Evolutionary conservation across 1,139 yeast species (phyloP), one percentile per base, ranked within the genome.

Genomic region (Pichia cactophila): DNA sequence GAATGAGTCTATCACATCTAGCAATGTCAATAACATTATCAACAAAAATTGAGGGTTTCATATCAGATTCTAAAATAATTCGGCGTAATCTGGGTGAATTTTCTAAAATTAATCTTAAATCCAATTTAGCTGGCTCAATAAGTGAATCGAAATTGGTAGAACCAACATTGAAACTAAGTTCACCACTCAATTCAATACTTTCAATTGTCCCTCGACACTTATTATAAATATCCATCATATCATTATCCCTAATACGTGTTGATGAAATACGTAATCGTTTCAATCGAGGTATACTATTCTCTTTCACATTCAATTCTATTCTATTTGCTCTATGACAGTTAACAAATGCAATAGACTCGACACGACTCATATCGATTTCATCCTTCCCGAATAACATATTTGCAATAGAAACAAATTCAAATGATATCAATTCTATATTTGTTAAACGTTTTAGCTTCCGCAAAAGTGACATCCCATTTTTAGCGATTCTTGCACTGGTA

Each of bases 1-100:
- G 26, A 2, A 17, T 23, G 4, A 33, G 28, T 40, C 16, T 46
- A 5, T 33, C 16, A 11, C 45, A 26, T 8, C 12, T 41, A 10
- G 50, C 45, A 10, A 49, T 26, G 10, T 49, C 46, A 29, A 41
- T 20, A 40, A 44, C 20, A 29, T 33, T n/a, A n/a, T 26, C 16
- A 12, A 43, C 26, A 12, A 42, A 33, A 5, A 14, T 16, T 36
- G 35, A 16, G 16, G 23, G 20, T 17, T 17, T 11, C 16, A 33
- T 8, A 12, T 5, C 3, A 8, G 7, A 14, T 3, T 17, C 9
- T 6, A 16, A 12, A 14, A 20, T 29, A 26, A 17, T 5, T n/a
- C 17, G n/a, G 11, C 20, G n/a, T 9, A 36, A 36, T 10, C 4
- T 17, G 2, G 12, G 20, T 36, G 23, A 5, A 8, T 16, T 23